Percentiles rank a stretch among this genome's conserved stretches.
Conservation (phyloP, 2,329 filamentous ascomycete genomes). For the Elsinoe fawcettii region DNA sequence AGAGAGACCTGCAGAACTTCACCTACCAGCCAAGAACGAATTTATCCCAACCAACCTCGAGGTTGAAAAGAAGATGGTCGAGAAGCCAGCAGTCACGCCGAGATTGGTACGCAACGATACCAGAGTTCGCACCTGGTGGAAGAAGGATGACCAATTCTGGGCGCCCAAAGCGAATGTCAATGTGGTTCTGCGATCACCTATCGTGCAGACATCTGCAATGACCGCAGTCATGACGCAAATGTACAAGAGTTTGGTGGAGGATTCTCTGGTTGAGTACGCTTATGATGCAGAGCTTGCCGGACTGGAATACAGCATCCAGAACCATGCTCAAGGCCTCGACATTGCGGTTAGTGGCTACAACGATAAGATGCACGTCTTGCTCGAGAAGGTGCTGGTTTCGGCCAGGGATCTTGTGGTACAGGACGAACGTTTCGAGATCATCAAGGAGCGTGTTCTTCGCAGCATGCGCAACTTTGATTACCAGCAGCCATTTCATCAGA, state of each 20-base stretch:
- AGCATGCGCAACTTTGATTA: conserved; percentile 80
- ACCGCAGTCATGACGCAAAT: conserved; percentile 70
- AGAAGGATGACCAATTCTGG: conserved; percentile 98
- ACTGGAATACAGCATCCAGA: conserved; percentile 69
- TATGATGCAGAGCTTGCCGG: conserved; percentile 95
- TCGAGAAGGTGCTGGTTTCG: conserved; percentile 79
- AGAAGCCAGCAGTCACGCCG: conserved; percentile 63
- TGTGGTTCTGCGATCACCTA: conserved; percentile 68
- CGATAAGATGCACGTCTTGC: conserved; percentile 82
- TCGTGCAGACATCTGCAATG: conserved; percentile 70
- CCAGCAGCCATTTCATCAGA: conserved; percentile 81
- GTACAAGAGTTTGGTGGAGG: conserved; percentile 77
- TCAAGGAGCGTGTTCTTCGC: conserved; percentile 75
- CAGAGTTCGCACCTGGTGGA: conserved; percentile 80
- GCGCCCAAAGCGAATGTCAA: conserved; percentile 88
- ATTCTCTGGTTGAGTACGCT: conserved; percentile 84
- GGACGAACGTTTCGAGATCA: conserved; percentile 80
- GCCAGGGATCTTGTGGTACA: conserved; percentile 79
- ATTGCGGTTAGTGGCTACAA: conserved; percentile 86
- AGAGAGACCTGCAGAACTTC: conserved; percentile 61
- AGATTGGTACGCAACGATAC: conserved; percentile 79
- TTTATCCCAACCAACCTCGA: conserved; percentile 91
- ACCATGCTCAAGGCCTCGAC: conserved; percentile 65
- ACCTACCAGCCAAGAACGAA: conserved; percentile 86
- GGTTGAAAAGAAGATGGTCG: conserved; percentile 88